These are phyloP conservation scores for Suillus americanus DNA, from an alignment of 768 basidiomycete genomes.

Conservation along the genomic window DNA sequence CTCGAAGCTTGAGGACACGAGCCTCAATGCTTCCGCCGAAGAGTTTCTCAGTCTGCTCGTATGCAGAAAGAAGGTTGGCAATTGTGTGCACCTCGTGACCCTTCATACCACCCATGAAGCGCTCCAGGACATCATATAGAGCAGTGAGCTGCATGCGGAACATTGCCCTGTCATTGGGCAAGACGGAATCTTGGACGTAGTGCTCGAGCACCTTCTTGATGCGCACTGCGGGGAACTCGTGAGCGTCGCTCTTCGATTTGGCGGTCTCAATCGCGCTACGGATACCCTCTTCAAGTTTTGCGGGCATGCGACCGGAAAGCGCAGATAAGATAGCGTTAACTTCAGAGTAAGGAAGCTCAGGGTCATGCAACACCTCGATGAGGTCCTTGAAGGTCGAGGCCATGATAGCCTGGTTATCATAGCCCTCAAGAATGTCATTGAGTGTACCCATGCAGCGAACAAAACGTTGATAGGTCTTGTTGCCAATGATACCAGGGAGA, in stretches of 20 bases:
- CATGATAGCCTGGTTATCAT: slow-evolving; percentile 95
- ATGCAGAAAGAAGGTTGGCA: slow-evolving; percentile 73
- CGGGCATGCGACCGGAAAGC: slow-evolving; percentile 90
- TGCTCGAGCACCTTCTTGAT: slow-evolving; percentile 87
- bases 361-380: slow-evolving; percentile 74
- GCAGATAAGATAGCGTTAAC: slow-evolving; percentile 80
- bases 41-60: slow-evolving; percentile 84
- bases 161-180: slow-evolving; percentile 76
- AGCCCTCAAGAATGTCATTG: slow-evolving; percentile 92
- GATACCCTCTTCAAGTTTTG: slow-evolving; percentile 85
- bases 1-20: slow-evolving; percentile 84
- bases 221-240: slow-evolving; percentile 89
- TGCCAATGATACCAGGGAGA: slow-evolving; percentile 79
- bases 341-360: slow-evolving; percentile 88
- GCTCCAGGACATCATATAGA: slow-evolving; percentile 74
- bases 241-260: slow-evolving; percentile 65
- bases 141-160: slow-evolving; percentile 71
- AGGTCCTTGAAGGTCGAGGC: slow-evolving; percentile 84
- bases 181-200: slow-evolving; percentile 77
- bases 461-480: slow-evolving; percentile 87
- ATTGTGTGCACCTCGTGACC: slow-evolving; percentile 81
- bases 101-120: slow-evolving; percentile 81
- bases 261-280: slow-evolving; percentile 75
- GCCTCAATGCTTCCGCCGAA: slow-evolving; percentile 96
- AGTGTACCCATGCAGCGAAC: slow-evolving; percentile 71